Base-by-base conservation (phyloP, 306 rosid genomes). In the Castanea crenata region DNA sequence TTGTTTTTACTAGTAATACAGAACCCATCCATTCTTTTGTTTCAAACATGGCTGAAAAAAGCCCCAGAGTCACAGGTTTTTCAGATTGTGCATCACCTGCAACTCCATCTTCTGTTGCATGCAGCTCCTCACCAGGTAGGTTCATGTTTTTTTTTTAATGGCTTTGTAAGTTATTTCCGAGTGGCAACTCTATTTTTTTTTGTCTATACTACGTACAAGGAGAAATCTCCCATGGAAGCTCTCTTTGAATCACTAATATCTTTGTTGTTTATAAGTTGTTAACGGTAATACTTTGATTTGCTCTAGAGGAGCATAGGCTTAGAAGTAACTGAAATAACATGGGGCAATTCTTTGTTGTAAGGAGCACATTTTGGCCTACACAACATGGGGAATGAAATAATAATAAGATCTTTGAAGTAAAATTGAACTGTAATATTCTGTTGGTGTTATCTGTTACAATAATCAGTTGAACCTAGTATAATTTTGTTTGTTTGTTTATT, bases 41-140 rank as follows among this genome's bases (percentile, higher is more conserved):
- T 71, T 75, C 97, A 71, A 87, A 82, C 81, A 73, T 85, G 81
- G 76, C 80, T 19, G 99, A 93, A 59, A 91, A 89, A 87, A 93
- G 94, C 79, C 97, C 97, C 1, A 83, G 87, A 79, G 81, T 84
- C 10, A 35, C 74, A 5, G 90, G 87, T 38, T 88, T 90, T 74
- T 82, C 92, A 15, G 97, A 87, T 58, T 93, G 97, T 83, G 91
- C 93, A 74, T 96, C 98, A 49, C 99, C 99, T 70, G 92, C 97
- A 32, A 96, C 98, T 58, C 99, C 99, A 77, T 96, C 98, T 69
- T 90, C 99, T 80, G 92, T 93, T 86, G 94, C 93, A 57, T 96
- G 97, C 85, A 96, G 99, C 84, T 93, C 99, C 78, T 93, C 97
- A 14, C 93, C 98, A 80, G 99, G 99, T 96, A 81, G 61, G 70